Conservation (phyloP, 495 filamentous ascomycete genomes). For the Staphylotrichum tortipilum region DNA sequence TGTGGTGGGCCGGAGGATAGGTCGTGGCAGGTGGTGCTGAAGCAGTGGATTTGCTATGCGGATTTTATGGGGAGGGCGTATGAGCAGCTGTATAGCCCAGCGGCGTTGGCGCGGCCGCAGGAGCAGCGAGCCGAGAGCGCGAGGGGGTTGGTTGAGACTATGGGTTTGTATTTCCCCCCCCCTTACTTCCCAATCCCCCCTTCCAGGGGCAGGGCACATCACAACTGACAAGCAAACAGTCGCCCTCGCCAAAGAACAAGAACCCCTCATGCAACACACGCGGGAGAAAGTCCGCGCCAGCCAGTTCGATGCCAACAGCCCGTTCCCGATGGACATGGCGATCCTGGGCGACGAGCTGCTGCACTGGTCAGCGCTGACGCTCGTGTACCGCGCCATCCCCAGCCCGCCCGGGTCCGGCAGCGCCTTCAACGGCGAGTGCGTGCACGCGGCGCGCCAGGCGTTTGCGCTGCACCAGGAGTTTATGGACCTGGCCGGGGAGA, state of each 20-base stretch:
- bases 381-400: conserved; percentile 58
- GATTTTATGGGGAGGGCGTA: conserved; percentile 51
- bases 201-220: too few relatives aligned
- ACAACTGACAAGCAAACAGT: background rate
- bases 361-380: conserved; percentile 43
- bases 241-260: conserved; percentile 7
- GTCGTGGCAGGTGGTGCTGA: conserved; percentile 27
- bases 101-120: conserved; percentile 43
- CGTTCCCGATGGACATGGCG: conserved; percentile 37
- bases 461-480: conserved; percentile 46
- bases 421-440: conserved; percentile 51
- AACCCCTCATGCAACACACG: conserved; percentile 8
- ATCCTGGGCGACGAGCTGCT: conserved; percentile 48
- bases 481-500: conserved; percentile 42
- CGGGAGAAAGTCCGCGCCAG: conserved; percentile 7
- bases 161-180: conserved; percentile 9
- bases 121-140: conserved; percentile 36
- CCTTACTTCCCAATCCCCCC: background rate
- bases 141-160: conserved; percentile 17
- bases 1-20: conserved; percentile 24
- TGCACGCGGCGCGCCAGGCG: conserved; percentile 49
- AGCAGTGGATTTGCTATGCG: conserved; percentile 45
- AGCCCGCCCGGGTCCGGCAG: conserved; percentile 31
- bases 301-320: conserved; percentile 10
- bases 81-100: conserved; percentile 53